A percentile compares a stretch with the other conserved stretches of the same genome.
phyloP scores from a whole-genome alignment of 2,329 filamentous ascomycete species.

The Sporothrix luriei region DNA sequence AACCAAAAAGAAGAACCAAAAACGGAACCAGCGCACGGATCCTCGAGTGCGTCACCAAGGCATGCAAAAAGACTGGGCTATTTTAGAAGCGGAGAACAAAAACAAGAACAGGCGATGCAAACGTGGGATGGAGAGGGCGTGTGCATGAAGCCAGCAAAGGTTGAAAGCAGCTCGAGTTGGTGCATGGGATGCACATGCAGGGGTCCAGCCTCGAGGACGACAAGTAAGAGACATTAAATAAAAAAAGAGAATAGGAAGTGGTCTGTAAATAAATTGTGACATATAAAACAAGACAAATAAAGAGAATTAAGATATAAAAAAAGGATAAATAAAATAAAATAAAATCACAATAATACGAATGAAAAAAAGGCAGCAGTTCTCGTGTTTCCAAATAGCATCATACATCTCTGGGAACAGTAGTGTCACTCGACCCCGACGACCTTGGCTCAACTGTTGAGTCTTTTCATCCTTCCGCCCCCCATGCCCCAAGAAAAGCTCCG shows the following conservation, averaged over 20 bases:
- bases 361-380: background rate
- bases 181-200: background rate
- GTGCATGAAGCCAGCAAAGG: background rate
- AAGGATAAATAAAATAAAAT: background rate
- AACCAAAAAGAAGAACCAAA: background rate
- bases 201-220: conserved; percentile 16
- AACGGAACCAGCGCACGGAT: background rate
- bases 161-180: background rate
- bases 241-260: background rate
- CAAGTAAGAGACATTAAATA: background rate
- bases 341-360: background rate
- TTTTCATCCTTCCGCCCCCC: no score
- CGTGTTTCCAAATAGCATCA: background rate
- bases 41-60: background rate
- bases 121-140: conserved; percentile 12
- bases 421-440: no score
- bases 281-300: no score
- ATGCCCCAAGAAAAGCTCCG: no score
- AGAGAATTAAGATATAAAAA: background rate
- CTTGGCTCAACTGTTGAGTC: no score
- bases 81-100: background rate
- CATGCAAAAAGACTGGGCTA: conserved; percentile 3
- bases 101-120: background rate
- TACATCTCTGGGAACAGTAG: background rate
- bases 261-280: background rate